Evolutionary conservation across 805 yeast genomes (phyloP), one percentile per base, ranked within the genome.

Genomic region (Sungouiozyma ichnusensis): DNA sequence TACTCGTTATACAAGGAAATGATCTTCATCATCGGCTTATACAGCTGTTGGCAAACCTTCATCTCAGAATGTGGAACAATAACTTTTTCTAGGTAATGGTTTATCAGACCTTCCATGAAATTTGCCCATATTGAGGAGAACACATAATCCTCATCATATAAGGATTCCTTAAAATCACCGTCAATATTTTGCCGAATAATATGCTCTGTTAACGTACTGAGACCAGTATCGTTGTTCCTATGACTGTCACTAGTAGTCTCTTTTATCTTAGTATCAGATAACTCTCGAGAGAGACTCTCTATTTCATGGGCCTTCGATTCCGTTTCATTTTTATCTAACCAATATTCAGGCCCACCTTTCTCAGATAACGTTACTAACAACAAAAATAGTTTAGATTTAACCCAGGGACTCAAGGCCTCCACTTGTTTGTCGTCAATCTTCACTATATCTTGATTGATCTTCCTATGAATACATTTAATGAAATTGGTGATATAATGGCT

Each of bases 61-160:
- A 54, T 54, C 43, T 62, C 66, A 15, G 64, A 60, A 16, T 50
- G 54, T 5, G 66, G 65, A 3, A 61, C 62, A 18, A 62, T 62
- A 2, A 57, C 51, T 38, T 53, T 55, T 35, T 62, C 65, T 44
- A 62, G 42, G 43, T 61, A 61, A 43, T 62, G 66, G 38, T 62
- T 62, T 16, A 62, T 62, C 34, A 62, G 42, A 4, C 65, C 65
- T 43, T 62, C 66, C 65, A 61, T 62, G 38, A 62, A 62, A 39
- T 62, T 62, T 2, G 66, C 65, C 66, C 66, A 62, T 13, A 60
- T 59, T 3, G 65, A 58, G 6, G 65, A 60, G 43, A 58, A 59
- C 1, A 62, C 62, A 40, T 59, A 57, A 38, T 62, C 59, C 42
- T 59, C 63, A 38, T 60, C 64, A 34, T 57, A 55, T 4, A 51